Conservation (phyloP, 1,284 basidiomycete species). For the Termitomyces sp. region DNA sequence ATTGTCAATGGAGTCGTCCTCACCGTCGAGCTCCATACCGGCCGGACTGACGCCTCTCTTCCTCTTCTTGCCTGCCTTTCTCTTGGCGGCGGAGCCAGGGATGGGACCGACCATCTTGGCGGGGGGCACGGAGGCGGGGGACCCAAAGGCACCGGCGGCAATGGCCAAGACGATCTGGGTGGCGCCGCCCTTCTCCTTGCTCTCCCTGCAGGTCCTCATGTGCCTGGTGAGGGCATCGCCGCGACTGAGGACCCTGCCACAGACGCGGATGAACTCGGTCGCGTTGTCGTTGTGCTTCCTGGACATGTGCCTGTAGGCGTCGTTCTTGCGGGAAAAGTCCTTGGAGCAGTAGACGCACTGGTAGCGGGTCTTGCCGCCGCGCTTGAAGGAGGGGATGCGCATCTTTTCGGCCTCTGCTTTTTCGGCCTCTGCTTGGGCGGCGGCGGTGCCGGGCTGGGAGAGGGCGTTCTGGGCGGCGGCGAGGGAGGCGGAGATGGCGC, state of each 20-base stretch:
- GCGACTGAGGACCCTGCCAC: conserved; percentile 8
- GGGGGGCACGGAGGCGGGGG: no score
- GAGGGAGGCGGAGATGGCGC: conserved; percentile 5
- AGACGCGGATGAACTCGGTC: conserved; percentile 15
- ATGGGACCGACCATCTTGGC: neutral
- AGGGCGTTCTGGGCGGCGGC: neutral
- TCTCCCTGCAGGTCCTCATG: conserved; percentile 13
- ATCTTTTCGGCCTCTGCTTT: conserved; percentile 9
- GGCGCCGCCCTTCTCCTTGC: conserved; percentile 4
- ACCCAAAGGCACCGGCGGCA: neutral
- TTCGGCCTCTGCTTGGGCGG: neutral
- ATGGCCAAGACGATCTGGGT: neutral
- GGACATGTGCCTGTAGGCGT: conserved; percentile 16
- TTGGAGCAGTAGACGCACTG: conserved; percentile 11
- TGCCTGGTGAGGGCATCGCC: conserved; percentile 13
- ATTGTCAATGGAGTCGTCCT: conserved; percentile 1
- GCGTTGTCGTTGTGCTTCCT: conserved; percentile 14
- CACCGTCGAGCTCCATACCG: neutral
- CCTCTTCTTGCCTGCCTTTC: neutral
- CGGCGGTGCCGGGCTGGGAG: neutral
- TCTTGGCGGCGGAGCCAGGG: neutral
- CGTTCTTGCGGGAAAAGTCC: conserved; percentile 14
- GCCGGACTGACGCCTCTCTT: neutral
- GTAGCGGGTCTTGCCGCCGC: conserved; percentile 12
- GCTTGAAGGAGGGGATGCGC: conserved; percentile 15